Evolutionary conservation across 495 filamentous ascomycete species (phyloP).

Genomic region (Aspergillus mulundensis): DNA sequence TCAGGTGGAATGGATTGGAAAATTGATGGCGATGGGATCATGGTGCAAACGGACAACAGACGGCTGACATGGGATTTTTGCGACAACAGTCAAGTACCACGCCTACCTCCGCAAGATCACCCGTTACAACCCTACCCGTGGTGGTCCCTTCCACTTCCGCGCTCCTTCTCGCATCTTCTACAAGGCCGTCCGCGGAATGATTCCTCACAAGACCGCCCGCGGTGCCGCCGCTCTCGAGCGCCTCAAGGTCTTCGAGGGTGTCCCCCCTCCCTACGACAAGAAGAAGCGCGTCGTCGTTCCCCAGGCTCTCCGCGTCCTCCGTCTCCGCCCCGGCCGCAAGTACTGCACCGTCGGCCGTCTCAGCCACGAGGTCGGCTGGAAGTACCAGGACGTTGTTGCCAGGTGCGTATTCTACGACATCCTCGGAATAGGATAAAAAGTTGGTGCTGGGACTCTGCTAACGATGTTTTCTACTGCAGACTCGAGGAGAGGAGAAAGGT

Average conservation of each 20-base stretch:
- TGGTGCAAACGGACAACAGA: constrained; percentile 1
- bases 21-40: background rate
- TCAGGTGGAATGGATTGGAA: background rate
- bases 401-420: constrained; percentile 59
- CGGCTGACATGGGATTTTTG: constrained; percentile 32
- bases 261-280: constrained; percentile 98
- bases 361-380: constrained; percentile 99
- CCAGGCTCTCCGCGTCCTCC: constrained; percentile 90
- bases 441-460: constrained; percentile 26
- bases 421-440: background rate
- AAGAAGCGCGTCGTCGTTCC: constrained; percentile 99
- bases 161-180: constrained; percentile 98
- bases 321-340: constrained; percentile 97
- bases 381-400: constrained; percentile 97
- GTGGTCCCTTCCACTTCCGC: constrained; percentile 99
- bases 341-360: constrained; percentile 98
- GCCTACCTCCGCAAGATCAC: constrained; percentile 99
- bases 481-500: constrained; percentile 99
- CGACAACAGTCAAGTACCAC: constrained; percentile 91
- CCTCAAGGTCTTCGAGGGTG: constrained; percentile 99
- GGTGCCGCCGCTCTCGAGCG: constrained; percentile 94
- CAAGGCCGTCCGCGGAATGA: constrained; percentile 99
- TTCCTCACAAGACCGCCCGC: constrained; percentile 98
- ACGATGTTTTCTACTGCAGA: constrained; percentile 48
- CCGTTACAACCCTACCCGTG: constrained; percentile 97